Percentiles rank a stretch among this genome's conserved stretches.
Conservation (phyloP, 139 green algal species). For the Micractinium conductrix region DNA sequence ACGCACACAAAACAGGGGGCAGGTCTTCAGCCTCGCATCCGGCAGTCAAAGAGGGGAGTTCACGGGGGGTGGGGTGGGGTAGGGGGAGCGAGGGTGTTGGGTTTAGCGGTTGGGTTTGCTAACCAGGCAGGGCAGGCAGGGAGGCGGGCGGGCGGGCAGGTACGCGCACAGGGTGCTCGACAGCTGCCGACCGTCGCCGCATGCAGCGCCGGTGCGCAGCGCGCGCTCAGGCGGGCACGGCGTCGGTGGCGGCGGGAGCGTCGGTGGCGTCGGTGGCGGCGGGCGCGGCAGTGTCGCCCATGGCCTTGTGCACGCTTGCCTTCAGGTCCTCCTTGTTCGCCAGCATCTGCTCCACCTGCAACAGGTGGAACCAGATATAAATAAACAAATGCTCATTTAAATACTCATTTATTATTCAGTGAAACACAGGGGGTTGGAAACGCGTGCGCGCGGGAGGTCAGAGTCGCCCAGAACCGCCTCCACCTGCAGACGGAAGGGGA, state of each 20-base stretch:
- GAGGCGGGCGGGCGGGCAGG: not conserved
- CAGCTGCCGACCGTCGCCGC: too few relatives aligned
- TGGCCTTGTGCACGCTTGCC: slow-evolving; percentile 1
- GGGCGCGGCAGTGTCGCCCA: not conserved
- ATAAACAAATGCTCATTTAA: not conserved
- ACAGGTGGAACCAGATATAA: not conserved
- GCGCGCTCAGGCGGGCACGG: not conserved
- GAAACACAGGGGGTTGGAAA: not conserved
- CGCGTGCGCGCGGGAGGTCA: not conserved
- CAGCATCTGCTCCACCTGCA: not conserved
- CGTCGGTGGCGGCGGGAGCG: not conserved
- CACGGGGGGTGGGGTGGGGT: too few relatives aligned
- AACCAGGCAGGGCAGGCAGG: not conserved
- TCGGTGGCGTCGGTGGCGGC: not conserved
- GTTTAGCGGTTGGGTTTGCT: not conserved
- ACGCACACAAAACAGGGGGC: too few relatives aligned
- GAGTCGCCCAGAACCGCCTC: not conserved
- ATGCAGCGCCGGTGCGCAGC: too few relatives aligned
- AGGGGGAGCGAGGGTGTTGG: not conserved
- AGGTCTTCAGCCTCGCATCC: too few relatives aligned
- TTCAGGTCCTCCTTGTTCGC: not conserved
- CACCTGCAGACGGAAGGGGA: not conserved
- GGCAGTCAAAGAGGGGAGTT: too few relatives aligned
- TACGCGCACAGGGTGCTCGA: too few relatives aligned
- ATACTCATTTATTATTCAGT: too few relatives aligned